Percentiles rank a stretch among this genome's conserved stretches.
Conservation (phyloP, 139 green algal species). For the Trebouxia sp. region DNA sequence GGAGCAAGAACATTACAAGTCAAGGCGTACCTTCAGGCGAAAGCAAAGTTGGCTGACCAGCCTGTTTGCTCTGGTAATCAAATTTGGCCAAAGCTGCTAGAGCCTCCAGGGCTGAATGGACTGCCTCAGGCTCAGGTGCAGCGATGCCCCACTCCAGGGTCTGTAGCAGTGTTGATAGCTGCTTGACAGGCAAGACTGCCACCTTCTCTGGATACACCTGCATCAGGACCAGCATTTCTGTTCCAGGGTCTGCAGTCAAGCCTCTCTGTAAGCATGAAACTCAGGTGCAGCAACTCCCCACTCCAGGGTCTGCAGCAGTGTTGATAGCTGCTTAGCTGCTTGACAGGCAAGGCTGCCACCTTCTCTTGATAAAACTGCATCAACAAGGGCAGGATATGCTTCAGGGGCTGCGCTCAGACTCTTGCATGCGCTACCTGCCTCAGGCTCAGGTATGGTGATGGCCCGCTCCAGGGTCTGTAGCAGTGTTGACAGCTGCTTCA, state of each 20-base stretch:
- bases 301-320: too few relatives aligned
- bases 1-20: not conserved
- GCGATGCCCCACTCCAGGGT: constrained; percentile 66
- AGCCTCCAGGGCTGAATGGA: constrained; percentile 37
- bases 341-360: too few relatives aligned
- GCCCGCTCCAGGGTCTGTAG: constrained; percentile 65
- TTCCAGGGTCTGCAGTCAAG: too few relatives aligned
- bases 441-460: constrained; percentile 30
- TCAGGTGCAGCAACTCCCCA: too few relatives aligned
- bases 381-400: too few relatives aligned
- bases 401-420: too few relatives aligned
- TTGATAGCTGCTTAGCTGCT: too few relatives aligned
- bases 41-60: constrained; percentile 25
- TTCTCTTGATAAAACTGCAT: too few relatives aligned
- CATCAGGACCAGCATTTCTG: too few relatives aligned
- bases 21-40: not conserved
- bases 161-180: constrained; percentile 58
- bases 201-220: constrained; percentile 79
- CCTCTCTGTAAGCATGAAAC: too few relatives aligned
- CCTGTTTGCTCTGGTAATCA: constrained; percentile 39
- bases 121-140: constrained; percentile 28
- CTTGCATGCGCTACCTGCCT: too few relatives aligned
- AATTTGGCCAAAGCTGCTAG: constrained; percentile 55
- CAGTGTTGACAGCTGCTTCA: constrained; percentile 46
- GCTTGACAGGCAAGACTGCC: constrained; percentile 51